phyloP scores from a whole-genome alignment of 1,284 basidiomycete species.

The Papiliotrema nemorosa region DNA sequence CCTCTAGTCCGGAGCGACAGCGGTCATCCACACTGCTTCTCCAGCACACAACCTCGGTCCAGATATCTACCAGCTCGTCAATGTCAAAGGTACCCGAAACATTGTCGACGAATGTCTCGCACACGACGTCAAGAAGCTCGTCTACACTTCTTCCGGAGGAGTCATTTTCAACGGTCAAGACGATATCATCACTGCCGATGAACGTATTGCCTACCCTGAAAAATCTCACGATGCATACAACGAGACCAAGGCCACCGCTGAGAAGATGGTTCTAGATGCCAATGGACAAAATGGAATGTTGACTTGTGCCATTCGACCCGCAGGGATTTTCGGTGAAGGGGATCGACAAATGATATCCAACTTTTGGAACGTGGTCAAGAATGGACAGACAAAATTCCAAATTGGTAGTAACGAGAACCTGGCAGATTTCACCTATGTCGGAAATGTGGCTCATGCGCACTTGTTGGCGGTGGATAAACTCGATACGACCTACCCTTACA shows the following conservation, averaged over 20 bases:
- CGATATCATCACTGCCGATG: constrained; percentile 77
- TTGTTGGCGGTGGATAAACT: constrained; percentile 78
- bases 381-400: constrained; percentile 84
- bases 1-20: constrained; percentile 68
- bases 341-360: constrained; percentile 85
- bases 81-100: constrained; percentile 84
- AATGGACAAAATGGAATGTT: constrained; percentile 77
- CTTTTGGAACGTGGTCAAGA: constrained; percentile 74
- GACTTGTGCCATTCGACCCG: constrained; percentile 86
- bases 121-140: constrained; percentile 71
- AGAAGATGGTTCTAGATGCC: constrained; percentile 75
- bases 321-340: constrained; percentile 96
- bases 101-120: constrained; percentile 61
- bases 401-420: constrained; percentile 91
- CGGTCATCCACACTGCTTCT: constrained; percentile 94
- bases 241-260: constrained; percentile 91
- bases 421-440: constrained; percentile 97
- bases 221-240: constrained; percentile 88
- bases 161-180: constrained; percentile 84
- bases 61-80: constrained; percentile 85
- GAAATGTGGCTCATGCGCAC: constrained; percentile 92
- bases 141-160: constrained; percentile 92
- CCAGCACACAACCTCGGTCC: constrained; percentile 69
- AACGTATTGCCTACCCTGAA: constrained; percentile 73
- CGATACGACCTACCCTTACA: constrained; percentile 44